Conservation (phyloP, 129 eudicot species). For the Pseudognaphalium luteoalbum region DNA sequence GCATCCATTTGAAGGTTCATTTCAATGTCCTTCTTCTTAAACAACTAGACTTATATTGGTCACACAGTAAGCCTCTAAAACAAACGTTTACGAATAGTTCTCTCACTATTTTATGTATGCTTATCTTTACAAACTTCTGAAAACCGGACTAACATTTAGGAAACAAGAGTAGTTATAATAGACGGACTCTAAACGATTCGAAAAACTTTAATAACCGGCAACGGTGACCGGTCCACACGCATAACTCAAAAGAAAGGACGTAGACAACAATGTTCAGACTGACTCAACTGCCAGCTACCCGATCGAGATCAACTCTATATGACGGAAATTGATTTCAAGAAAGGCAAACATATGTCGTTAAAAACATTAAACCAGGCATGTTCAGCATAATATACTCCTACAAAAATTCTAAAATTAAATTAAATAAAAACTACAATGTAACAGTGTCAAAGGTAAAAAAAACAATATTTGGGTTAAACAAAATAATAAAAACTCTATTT, state of each 20-base stretch:
- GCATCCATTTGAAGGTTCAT: no score
- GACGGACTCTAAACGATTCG: not conserved
- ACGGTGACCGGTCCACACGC: not conserved
- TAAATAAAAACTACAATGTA: not conserved
- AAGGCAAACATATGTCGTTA: not conserved
- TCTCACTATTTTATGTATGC: not conserved
- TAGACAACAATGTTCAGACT: not conserved
- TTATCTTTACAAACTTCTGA: not conserved
- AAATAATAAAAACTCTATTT: not conserved
- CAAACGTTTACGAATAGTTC: not conserved
- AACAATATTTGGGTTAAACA: not conserved
- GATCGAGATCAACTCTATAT: not conserved
- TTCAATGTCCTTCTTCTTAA: no score
- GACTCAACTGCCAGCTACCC: not conserved
- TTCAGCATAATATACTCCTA: constrained; percentile 3
- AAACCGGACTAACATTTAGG: not conserved
- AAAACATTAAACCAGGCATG: not conserved
- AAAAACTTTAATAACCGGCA: no score
- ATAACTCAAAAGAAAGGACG: not conserved
- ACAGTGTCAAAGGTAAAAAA: not conserved
- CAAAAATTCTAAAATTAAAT: not conserved
- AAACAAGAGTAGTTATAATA: not conserved
- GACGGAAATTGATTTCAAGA: not conserved
- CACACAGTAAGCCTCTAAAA: not conserved
- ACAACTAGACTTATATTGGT: no score